Evolutionary conservation across 306 rosid species (phyloP).

Genomic region (Amphicarpaea edgeworthii): DNA sequence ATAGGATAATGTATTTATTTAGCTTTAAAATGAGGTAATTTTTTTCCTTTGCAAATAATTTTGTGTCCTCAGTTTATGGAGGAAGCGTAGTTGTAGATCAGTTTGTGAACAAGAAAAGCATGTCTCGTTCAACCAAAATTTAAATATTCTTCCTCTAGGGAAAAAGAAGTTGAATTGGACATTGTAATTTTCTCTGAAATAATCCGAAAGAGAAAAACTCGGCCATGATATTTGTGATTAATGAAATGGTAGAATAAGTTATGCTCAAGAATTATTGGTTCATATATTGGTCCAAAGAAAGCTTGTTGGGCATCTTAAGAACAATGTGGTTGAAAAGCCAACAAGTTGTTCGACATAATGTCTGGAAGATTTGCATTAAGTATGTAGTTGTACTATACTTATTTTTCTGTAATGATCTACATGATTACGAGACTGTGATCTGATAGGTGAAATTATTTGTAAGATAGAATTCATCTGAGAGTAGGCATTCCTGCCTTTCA

Average conservation of each 20-base stretch:
- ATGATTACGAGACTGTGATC: neutral
- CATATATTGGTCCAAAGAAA: conserved; percentile 57
- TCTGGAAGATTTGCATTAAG: conserved; percentile 44
- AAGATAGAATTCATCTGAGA: neutral
- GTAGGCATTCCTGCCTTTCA: neutral
- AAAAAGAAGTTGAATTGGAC: neutral
- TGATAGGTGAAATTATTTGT: neutral
- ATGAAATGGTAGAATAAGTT: conserved; percentile 59
- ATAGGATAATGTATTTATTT: neutral
- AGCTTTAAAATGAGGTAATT: neutral
- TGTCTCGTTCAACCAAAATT: neutral
- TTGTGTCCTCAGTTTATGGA: neutral
- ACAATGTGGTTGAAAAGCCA: conserved; percentile 54
- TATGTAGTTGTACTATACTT: neutral
- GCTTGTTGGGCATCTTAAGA: conserved; percentile 57
- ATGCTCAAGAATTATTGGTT: conserved; percentile 56
- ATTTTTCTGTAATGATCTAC: neutral
- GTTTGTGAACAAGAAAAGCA: neutral
- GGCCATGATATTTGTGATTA: conserved; percentile 61
- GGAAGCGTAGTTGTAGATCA: neutral
- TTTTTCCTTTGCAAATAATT: neutral
- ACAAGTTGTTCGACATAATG: conserved; percentile 60
- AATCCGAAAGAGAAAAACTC: neutral
- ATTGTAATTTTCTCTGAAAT: neutral
- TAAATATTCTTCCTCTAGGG: neutral